Conservation (phyloP, 2,329 filamentous ascomycete species). For the Fusarium abutilonis region DNA sequence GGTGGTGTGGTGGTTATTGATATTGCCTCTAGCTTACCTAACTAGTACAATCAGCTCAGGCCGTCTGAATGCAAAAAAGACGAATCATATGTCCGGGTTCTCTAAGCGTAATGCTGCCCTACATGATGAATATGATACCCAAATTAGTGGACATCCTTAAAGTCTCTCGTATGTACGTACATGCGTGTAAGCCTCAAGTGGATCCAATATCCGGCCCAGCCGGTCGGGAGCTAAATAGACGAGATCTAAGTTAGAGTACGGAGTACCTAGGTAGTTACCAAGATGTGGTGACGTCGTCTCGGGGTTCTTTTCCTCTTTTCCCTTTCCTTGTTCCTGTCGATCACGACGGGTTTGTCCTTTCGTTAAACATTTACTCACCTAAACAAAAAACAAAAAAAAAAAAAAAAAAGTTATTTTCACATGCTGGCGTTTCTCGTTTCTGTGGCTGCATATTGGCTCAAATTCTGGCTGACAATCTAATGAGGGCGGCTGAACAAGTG, state of each 20-base stretch:
- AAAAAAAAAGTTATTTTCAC: not conserved
- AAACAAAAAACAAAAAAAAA: no score
- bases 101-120: no score
- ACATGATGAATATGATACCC: not conserved
- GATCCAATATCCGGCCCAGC: not conserved
- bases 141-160: not conserved
- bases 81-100: no score
- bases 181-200: not conserved
- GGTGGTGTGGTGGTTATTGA: no score
- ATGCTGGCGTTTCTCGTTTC: not conserved
- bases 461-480: not conserved
- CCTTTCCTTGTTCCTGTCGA: constrained; percentile 5
- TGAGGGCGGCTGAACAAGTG: constrained; percentile 18
- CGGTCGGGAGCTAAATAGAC: constrained; percentile 14
- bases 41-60: no score
- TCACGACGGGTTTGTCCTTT: not conserved
- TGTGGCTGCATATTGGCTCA: constrained; percentile 10
- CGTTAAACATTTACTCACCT: not conserved
- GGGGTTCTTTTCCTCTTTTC: not conserved
- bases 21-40: no score
- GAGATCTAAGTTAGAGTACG: not conserved
- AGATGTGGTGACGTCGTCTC: constrained; percentile 11
- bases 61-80: no score
- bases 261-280: no score
- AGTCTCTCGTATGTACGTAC: no score